Base-by-base conservation (phyloP, 352 stramenopile genomes). In the Achlya hypogyna region DNA sequence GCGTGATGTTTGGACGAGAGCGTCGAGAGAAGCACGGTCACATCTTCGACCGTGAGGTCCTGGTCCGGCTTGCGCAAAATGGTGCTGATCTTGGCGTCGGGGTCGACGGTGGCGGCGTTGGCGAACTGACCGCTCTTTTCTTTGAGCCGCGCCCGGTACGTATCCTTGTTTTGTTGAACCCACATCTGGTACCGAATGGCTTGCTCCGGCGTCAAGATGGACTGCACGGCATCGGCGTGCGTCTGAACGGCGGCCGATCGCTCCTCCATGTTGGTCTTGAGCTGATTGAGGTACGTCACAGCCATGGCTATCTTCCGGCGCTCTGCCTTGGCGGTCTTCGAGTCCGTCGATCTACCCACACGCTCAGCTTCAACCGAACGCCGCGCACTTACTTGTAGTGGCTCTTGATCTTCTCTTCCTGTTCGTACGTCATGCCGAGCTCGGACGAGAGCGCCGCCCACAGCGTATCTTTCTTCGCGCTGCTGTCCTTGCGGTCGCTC, bases 211-310 rank as follows among this genome's bases (percentile, higher is more conserved):
- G 86, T 92, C 60, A 95, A 56, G 69, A 95, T 93, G 10, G 82
- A 92, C 72, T 91, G 81, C 43, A 95, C 77, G 70, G 84, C 82
- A 65, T 93, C 79, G 4, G 82, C 87, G 65, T 93, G 81, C 69
- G 76, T 71, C 73, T 95, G 81, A 49, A 95, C 86, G 1, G 82
- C 80, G 52, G 86, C 77, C n/a, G 86, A 84, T 16, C 84, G 81
- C 68, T 86, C 78, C 70, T 91, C 84, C 8, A 95, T 71, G 38
- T 82, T 93, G 43, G 84, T 82, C 71, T 93, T 91, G 5, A 95
- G 76, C 69, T 92, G 91, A 77, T 81, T 88, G 81, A 95, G 80
- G 85, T 95, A 95, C 51, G 82, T 91, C 86, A 91, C 82, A 69
- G 84, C 86, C 54, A 95, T 77, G 31, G 86, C 84, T 40, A 95